phyloP scores from a whole-genome alignment of 768 basidiomycete species.

The Amanita subjunquillea region DNA sequence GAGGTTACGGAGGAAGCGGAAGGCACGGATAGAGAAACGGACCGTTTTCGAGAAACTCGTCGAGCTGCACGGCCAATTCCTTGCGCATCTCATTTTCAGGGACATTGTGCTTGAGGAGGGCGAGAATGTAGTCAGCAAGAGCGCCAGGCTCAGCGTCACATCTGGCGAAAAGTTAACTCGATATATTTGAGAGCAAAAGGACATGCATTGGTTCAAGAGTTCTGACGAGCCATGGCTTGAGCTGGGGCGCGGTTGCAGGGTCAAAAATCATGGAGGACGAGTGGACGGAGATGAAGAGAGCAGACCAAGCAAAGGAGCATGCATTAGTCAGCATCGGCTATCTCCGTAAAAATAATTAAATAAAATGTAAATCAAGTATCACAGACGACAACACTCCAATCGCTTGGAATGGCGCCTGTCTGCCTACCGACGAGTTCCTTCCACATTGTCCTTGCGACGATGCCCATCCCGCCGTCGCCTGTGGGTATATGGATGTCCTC shows the following conservation, averaged over 20 bases:
- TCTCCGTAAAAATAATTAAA: background rate
- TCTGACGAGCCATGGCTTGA: conserved; percentile 83
- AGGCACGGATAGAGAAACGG: conserved; percentile 11
- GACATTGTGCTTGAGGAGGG: conserved; percentile 84
- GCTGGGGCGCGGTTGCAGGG: conserved; percentile 46
- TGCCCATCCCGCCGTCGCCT: conserved; percentile 69
- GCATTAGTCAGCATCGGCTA: conserved; percentile 3
- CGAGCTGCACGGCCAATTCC: conserved; percentile 67
- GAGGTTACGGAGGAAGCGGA: conserved; percentile 4
- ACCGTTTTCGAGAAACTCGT: conserved; percentile 93
- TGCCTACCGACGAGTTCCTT: conserved; percentile 73
- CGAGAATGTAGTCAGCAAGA: conserved; percentile 90
- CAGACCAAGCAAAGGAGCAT: background rate
- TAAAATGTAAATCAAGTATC: conserved; percentile 11
- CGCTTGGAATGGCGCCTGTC: conserved; percentile 64
- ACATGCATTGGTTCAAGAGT: conserved; percentile 87
- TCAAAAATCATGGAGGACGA: conserved; percentile 51
- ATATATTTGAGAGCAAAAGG: conserved; percentile 6
- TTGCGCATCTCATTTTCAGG: conserved; percentile 74
- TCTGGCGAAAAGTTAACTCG: conserved; percentile 31
- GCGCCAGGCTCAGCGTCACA: conserved; percentile 95
- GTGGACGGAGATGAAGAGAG: background rate
- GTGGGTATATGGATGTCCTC: conserved; percentile 55
- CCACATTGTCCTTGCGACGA: conserved; percentile 63
- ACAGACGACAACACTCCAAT: conserved; percentile 59